Evolutionary conservation across 2,329 filamentous ascomycete genomes (phyloP).

Genomic region (Chaetomiaceae sp.): DNA sequence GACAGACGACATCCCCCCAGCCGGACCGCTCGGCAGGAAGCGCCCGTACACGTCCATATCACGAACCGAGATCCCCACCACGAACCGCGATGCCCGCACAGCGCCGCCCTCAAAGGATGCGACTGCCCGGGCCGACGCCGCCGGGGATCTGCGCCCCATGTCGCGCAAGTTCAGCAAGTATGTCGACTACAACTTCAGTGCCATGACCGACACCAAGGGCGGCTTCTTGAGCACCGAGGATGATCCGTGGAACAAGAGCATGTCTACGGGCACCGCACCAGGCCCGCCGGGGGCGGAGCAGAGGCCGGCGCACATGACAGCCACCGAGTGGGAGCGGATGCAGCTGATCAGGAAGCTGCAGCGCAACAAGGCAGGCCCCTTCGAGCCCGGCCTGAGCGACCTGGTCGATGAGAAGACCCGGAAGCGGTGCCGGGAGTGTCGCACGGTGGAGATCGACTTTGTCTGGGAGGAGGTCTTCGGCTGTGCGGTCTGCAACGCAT

Average conservation of each 20-base stretch:
- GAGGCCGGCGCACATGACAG: constrained; percentile 81
- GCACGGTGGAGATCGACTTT: constrained; percentile 81
- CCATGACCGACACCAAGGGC: constrained; percentile 97
- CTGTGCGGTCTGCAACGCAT: constrained; percentile 68
- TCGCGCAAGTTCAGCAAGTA: constrained; percentile 80
- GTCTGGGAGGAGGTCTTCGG: constrained; percentile 85
- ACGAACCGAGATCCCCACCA: constrained; percentile 44
- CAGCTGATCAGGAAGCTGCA: constrained; percentile 68
- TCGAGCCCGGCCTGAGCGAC: constrained; percentile 80
- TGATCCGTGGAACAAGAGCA: constrained; percentile 79
- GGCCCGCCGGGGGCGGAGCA: constrained; percentile 42
- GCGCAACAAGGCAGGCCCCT: constrained; percentile 71
- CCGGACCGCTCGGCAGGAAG: constrained; percentile 54
- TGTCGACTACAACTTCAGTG: constrained; percentile 95
- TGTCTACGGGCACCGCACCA: constrained; percentile 41
- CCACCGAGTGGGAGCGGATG: constrained; percentile 84
- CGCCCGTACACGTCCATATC: constrained; percentile 63
- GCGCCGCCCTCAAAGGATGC: constrained; percentile 32
- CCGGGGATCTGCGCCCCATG: constrained; percentile 59
- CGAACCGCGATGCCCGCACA: constrained; percentile 62
- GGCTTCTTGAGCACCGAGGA: constrained; percentile 89
- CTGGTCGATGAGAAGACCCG: constrained; percentile 56
- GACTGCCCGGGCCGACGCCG: constrained; percentile 20
- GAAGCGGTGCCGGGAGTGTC: constrained; percentile 79
- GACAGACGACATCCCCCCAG: constrained; percentile 56